Evolutionary conservation across 257 asterid species (phyloP).

Genomic region (Apocynum venetum): DNA sequence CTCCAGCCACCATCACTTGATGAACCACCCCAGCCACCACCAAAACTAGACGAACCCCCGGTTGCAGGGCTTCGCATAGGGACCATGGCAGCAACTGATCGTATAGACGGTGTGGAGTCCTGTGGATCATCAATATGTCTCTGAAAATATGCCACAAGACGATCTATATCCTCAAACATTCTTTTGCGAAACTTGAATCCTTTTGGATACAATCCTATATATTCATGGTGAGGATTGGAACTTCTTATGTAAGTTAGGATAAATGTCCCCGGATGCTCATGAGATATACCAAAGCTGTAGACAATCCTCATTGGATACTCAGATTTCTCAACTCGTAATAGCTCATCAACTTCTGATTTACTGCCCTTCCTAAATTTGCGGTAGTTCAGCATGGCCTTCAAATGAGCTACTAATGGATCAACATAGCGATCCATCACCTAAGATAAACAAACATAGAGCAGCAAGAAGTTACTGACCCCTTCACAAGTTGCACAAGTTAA

Average conservation of each 20-base stretch:
- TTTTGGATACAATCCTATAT: slow-evolving; percentile 86
- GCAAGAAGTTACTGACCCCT: not conserved
- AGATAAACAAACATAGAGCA: slow-evolving; percentile 12
- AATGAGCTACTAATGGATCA: slow-evolving; percentile 88
- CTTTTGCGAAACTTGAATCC: slow-evolving; percentile 88
- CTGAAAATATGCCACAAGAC: slow-evolving; percentile 84
- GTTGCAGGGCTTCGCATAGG: slow-evolving; percentile 85
- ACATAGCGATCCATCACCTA: slow-evolving; percentile 99
- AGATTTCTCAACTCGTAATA: slow-evolving; percentile 67
- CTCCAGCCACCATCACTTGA: slow-evolving; percentile 68
- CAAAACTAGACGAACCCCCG: slow-evolving; percentile 69
- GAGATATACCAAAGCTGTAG: slow-evolving; percentile 88
- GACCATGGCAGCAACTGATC: slow-evolving; percentile 90
- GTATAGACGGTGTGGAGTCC: slow-evolving; percentile 65
- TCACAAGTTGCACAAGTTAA: not conserved
- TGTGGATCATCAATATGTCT: slow-evolving; percentile 81
- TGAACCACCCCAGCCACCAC: slow-evolving; percentile 70
- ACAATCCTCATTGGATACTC: slow-evolving; percentile 86
- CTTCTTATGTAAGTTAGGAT: slow-evolving; percentile 85
- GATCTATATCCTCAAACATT: slow-evolving; percentile 88
- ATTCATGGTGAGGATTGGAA: slow-evolving; percentile 93
- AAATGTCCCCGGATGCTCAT: slow-evolving; percentile 97
- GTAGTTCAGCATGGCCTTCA: slow-evolving; percentile 83
- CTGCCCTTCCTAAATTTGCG: slow-evolving; percentile 86
- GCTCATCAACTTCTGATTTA: slow-evolving; percentile 84